Evolutionary conservation across 2,329 filamentous ascomycete species (phyloP), one percentile per base, ranked within the genome.

Genomic region (Coniochaeta sp.): DNA sequence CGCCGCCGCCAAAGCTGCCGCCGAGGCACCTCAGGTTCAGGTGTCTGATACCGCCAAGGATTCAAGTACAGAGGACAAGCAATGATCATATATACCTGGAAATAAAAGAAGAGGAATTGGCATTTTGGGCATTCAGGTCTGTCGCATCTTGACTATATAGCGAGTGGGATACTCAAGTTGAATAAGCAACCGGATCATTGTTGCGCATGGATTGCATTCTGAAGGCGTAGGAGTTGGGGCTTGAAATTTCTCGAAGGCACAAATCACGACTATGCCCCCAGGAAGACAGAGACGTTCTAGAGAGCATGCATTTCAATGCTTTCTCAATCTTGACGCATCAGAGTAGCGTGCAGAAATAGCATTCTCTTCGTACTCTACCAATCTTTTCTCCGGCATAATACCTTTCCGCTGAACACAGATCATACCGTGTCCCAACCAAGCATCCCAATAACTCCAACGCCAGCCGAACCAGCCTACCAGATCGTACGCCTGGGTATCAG

Each of bases 1-100:
- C 26, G 73, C 71, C 26, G 67, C 64, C 14, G 65, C 62, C 31
- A 57, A 38, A 34, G 54, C 54, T 14, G 54, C 54, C 22, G 54
- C 54, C 22, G 54, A 57, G 24, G 47, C 47, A n/a, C 47, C 47
- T 17, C 24, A 52, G 26, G 47, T 52, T 14, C 47, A 52, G 47
- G 47, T 28, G 22, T 47, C 43, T 16, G 43, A 47, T 6, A n/a
- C 47, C 22, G 47, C n/a, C 17, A 24, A 26, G 3, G 47, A 52
- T 17, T 16, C 47, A 8, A 11, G 11, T 52, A 24, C 47, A 31
- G 47, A 24, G 9, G 26, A 31, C 24, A n/a, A 52, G 22, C 14
- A 24, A 26, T 52, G 47, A 52, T 47, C n/a, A 26, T 47, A 26
- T 24, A 47, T 26, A 26, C 19, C 11, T 36, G 34, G 34, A 14